These are phyloP conservation scores for Phytophthora colocasiae DNA, from an alignment of 352 stramenopile species.

Conservation along the genomic window DNA sequence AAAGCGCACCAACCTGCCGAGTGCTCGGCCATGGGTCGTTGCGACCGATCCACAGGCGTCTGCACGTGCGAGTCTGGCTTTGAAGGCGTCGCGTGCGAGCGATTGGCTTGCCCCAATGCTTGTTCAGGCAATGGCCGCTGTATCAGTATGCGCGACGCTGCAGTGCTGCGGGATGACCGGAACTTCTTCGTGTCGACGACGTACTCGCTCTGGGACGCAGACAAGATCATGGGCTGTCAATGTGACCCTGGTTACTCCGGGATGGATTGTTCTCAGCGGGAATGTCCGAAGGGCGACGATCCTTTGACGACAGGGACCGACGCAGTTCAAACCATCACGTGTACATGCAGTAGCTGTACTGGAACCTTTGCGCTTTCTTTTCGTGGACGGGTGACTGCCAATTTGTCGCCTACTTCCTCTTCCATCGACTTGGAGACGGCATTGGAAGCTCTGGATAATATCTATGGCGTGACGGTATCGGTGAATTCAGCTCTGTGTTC, in stretches of 20 bases:
- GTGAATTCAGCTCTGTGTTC: slow-evolving; percentile 41
- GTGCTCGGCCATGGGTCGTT: slow-evolving; percentile 38
- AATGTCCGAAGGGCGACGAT: slow-evolving; percentile 70
- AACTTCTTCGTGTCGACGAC: slow-evolving; percentile 72
- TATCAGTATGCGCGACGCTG: slow-evolving; percentile 74
- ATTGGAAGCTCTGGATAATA: slow-evolving; percentile 67
- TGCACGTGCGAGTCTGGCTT: slow-evolving; percentile 52
- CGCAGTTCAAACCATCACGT: slow-evolving; percentile 60
- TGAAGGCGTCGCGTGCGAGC: slow-evolving; percentile 50
- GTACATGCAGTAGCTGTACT: slow-evolving; percentile 58
- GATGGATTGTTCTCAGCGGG: slow-evolving; percentile 68
- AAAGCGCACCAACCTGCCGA: slow-evolving; percentile 82
- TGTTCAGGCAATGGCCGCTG: slow-evolving; percentile 72
- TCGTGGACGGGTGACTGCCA: slow-evolving; percentile 60
- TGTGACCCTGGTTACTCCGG: slow-evolving; percentile 73
- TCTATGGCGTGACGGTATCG: slow-evolving; percentile 54
- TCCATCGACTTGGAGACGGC: slow-evolving; percentile 47
- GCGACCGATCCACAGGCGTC: slow-evolving; percentile 43
- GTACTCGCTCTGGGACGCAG: slow-evolving; percentile 75
- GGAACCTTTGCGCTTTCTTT: slow-evolving; percentile 74
- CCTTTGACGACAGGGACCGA: slow-evolving; percentile 53
- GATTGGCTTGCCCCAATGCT: slow-evolving; percentile 57
- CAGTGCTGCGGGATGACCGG: slow-evolving; percentile 59
- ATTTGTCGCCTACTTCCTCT: slow-evolving; percentile 49
- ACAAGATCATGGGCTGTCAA: slow-evolving; percentile 83